These are phyloP conservation scores for Lonicera japonica DNA, from an alignment of 129 eudicot species.

Conservation along the genomic window DNA sequence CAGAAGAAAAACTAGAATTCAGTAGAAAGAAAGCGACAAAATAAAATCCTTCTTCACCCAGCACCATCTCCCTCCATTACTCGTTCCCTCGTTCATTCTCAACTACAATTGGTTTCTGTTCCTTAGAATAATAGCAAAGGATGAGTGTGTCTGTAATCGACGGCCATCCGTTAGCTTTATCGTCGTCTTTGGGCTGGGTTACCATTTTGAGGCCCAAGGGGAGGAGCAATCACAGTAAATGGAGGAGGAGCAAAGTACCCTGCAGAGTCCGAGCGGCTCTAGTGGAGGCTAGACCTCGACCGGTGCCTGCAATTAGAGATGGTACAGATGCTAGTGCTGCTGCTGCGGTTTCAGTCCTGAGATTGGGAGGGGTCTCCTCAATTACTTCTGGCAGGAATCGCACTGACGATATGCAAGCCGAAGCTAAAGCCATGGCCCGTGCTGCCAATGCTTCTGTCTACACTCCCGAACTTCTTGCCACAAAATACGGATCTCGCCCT, in stretches of 20 bases:
- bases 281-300: conserved; percentile 48
- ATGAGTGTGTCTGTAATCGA: too few species aligned
- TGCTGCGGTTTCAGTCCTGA: conserved; percentile 2
- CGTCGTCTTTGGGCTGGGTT: too few species aligned
- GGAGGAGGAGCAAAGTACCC: conserved; percentile 10
- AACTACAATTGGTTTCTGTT: too few species aligned
- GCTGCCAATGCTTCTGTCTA: conserved; percentile 70
- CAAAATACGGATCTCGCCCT: conserved; percentile 73
- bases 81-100: too few species aligned
- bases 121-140: too few species aligned
- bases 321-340: not conserved
- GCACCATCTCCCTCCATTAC: too few species aligned
- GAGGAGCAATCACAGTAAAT: too few species aligned
- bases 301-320: conserved; percentile 29
- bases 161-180: too few species aligned
- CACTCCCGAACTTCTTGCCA: conserved; percentile 51
- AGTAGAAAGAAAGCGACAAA: too few species aligned
- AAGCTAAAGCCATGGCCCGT: conserved; percentile 76
- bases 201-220: too few species aligned
- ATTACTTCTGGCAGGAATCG: conserved; percentile 35
- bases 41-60: too few species aligned
- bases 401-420: conserved; percentile 88
- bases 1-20: too few species aligned
- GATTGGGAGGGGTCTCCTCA: not conserved
- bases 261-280: conserved; percentile 32